Conservation (phyloP, 495 filamentous ascomycete species). For the Penicillium roqueforti region DNA sequence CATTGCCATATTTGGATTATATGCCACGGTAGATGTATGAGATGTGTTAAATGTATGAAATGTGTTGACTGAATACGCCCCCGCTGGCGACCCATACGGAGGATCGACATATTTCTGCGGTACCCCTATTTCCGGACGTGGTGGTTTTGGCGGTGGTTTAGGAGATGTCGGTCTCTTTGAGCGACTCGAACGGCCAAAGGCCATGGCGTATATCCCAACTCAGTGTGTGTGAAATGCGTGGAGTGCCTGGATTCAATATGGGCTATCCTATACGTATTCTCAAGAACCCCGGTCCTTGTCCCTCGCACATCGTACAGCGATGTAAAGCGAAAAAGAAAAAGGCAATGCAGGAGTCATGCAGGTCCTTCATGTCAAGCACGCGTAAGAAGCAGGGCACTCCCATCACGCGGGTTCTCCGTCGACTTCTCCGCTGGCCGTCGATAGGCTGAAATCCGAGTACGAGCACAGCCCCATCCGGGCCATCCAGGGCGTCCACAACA, state of each 20-base stretch:
- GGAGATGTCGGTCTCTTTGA: neutral
- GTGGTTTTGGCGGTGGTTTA: conserved; percentile 4
- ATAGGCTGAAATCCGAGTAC: neutral
- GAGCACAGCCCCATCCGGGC: conserved; percentile 5
- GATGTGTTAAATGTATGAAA: neutral
- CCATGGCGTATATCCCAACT: neutral
- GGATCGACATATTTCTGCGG: neutral
- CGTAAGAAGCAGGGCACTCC: too few relatives aligned
- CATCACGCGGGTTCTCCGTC: neutral
- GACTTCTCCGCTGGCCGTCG: neutral
- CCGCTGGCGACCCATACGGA: neutral
- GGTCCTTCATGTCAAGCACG: neutral
- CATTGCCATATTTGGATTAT: neutral
- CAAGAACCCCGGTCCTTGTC: neutral
- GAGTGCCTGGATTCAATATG: neutral
- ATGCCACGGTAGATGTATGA: conserved; percentile 1
- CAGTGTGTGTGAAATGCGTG: neutral
- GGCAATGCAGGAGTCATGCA: conserved; percentile 5
- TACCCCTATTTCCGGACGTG: neutral
- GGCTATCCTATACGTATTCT: neutral
- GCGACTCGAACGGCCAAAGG: neutral
- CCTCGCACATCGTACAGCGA: neutral
- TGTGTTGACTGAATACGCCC: neutral
- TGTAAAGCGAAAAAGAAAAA: neutral
- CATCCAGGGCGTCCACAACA: neutral